A percentile compares a stretch with the other conserved stretches of the same genome.
Evolutionary conservation across 1,284 basidiomycete genomes (phyloP).

Genomic region (Lignosus rhinocerotis): DNA sequence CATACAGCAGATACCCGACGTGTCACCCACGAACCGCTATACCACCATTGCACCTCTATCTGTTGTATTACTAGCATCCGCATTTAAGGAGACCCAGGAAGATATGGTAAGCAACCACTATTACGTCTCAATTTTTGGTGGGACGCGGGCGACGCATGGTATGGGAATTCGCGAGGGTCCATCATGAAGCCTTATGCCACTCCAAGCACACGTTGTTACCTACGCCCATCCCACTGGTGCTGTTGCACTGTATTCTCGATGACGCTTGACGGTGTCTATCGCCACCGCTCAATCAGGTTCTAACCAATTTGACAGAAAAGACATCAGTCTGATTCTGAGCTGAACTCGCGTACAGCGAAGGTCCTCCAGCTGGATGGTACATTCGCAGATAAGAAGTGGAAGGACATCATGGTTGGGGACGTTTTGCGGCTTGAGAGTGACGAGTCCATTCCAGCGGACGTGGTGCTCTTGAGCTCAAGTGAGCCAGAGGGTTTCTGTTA

Average conservation of each 20-base stretch:
- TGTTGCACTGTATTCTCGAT: no score
- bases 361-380: slow-evolving; percentile 67
- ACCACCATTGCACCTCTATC: slow-evolving; percentile 95
- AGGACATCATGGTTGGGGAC: slow-evolving; percentile 89
- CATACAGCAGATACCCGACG: slow-evolving; percentile 97
- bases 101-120: slow-evolving; percentile 64
- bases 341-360: slow-evolving; percentile 84
- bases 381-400: slow-evolving; percentile 86
- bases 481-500: slow-evolving; percentile 98
- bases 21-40: slow-evolving; percentile 94
- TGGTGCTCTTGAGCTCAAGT: slow-evolving; percentile 85
- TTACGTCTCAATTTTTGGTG: slow-evolving; percentile 13
- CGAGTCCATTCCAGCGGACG: slow-evolving; percentile 96
- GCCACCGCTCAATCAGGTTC: neutral
- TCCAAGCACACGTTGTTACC: no score
- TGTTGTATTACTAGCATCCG: slow-evolving; percentile 91
- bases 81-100: slow-evolving; percentile 95
- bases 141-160: neutral
- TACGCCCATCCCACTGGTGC: no score
- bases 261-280: no score
- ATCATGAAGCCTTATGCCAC: no score
- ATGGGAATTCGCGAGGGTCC: neutral
- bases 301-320: slow-evolving; percentile 69
- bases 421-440: slow-evolving; percentile 89
- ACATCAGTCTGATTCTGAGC: slow-evolving; percentile 91